phyloP scores from a whole-genome alignment of 768 basidiomycete species.

The Daedalea quercina region DNA sequence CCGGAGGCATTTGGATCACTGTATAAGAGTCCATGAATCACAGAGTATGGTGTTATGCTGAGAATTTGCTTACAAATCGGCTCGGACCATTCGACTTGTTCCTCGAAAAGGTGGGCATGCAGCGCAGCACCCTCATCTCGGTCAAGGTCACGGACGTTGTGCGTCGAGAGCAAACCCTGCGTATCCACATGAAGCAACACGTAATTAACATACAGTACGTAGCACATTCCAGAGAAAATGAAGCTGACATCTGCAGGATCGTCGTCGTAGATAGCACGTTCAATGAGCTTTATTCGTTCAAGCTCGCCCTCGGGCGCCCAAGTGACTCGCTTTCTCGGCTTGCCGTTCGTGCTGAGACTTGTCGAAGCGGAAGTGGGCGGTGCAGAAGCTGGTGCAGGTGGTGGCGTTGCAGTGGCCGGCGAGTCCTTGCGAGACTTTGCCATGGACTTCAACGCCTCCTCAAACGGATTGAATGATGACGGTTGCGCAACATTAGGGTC shows the following conservation, averaged over 20 bases:
- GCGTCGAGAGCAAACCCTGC: constrained; percentile 67
- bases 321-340: constrained; percentile 71
- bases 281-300: constrained; percentile 72
- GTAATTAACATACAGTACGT: constrained; percentile 45
- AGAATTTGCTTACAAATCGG: constrained; percentile 56
- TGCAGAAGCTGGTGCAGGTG: constrained; percentile 28
- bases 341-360: constrained; percentile 29
- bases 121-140: constrained; percentile 82
- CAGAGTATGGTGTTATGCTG: not conserved
- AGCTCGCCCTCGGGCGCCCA: constrained; percentile 74
- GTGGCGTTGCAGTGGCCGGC: constrained; percentile 54
- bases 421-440: constrained; percentile 58
- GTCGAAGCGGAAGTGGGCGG: constrained; percentile 22
- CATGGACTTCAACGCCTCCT: constrained; percentile 78
- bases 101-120: constrained; percentile 79
- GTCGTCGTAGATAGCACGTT: constrained; percentile 84
- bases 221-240: constrained; percentile 33
- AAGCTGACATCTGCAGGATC: constrained; percentile 80
- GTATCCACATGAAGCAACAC: constrained; percentile 27
- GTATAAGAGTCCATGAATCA: constrained; percentile 14
- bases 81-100: constrained; percentile 81
- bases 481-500: constrained; percentile 66
- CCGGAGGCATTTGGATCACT: constrained; percentile 62
- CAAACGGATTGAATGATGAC: constrained; percentile 72
- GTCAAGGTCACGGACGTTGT: constrained; percentile 81